These are phyloP conservation scores for Populus hybrid DNA, from an alignment of 441 rosid species.

Conservation along the genomic window DNA sequence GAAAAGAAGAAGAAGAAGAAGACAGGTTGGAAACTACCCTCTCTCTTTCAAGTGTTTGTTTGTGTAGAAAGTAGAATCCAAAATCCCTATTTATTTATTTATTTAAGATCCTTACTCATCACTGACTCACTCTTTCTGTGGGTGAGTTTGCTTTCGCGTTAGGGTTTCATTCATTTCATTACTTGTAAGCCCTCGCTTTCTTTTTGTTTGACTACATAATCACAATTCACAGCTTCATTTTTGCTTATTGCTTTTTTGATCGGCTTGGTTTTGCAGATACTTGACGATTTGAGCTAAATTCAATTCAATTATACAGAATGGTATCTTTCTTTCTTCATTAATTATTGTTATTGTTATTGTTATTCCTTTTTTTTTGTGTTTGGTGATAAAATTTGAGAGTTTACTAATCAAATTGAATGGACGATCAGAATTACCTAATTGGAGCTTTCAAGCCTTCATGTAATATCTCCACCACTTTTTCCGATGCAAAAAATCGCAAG, in stretches of 20 bases:
- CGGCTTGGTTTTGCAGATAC: background rate
- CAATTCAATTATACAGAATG: background rate
- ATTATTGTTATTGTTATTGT: background rate
- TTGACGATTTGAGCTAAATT: background rate
- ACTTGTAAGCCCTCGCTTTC: background rate
- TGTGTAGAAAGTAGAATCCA: background rate
- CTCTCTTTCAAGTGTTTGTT: too few relatives aligned
- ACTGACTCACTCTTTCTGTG: background rate
- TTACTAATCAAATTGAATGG: background rate
- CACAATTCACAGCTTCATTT: background rate
- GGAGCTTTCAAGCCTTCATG: conserved; percentile 98
- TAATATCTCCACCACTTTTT: conserved; percentile 62
- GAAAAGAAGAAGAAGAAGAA: too few relatives aligned
- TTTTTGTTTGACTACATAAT: background rate
- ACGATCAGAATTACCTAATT: conserved; percentile 69
- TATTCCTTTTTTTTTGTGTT: background rate
- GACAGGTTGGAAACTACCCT: background rate
- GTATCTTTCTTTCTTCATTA: background rate
- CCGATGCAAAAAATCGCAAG: conserved; percentile 85
- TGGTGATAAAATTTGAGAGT: background rate
- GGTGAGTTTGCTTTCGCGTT: background rate
- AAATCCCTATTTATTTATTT: background rate
- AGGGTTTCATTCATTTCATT: background rate
- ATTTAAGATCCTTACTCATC: background rate
- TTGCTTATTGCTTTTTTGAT: background rate